These are phyloP conservation scores for Penicillium sp. DNA, from an alignment of 2,329 filamentous ascomycete species.

Conservation along the genomic window DNA sequence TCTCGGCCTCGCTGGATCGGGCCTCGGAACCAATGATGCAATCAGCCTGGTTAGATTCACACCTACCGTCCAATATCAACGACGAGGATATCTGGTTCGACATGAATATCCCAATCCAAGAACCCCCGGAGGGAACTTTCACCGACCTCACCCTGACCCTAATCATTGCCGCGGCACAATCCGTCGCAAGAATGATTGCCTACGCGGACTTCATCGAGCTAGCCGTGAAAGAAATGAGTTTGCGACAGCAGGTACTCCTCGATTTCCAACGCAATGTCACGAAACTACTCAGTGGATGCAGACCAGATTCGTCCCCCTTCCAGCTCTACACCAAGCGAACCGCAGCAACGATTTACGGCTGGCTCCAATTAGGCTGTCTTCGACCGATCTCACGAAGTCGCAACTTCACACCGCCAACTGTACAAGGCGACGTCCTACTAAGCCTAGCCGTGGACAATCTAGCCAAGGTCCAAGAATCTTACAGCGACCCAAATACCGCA, in stretches of 20 bases:
- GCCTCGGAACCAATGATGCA: conserved; percentile 42
- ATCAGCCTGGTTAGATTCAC: conserved; percentile 31
- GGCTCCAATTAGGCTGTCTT: conserved; percentile 33
- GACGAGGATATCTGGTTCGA: conserved; percentile 33
- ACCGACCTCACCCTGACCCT: conserved; percentile 35
- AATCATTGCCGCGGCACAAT: conserved; percentile 28
- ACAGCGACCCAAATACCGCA: conserved; percentile 23
- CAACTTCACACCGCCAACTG: conserved; percentile 28
- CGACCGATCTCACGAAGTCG: conserved; percentile 31
- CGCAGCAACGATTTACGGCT: conserved; percentile 28
- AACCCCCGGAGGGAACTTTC: conserved; percentile 26
- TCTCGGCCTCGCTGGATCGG: conserved; percentile 34
- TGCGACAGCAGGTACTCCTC: conserved; percentile 30
- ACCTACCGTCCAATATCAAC: conserved; percentile 33
- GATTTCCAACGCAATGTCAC: conserved; percentile 30
- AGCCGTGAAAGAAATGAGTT: conserved; percentile 24
- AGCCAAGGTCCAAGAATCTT: conserved; percentile 21
- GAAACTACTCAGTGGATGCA: conserved; percentile 23
- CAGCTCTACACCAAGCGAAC: conserved; percentile 32
- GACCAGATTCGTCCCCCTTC: conserved; percentile 26
- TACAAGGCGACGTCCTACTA: conserved; percentile 30
- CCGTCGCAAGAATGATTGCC: conserved; percentile 27
- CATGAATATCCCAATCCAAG: conserved; percentile 23
- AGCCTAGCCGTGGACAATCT: conserved; percentile 32
- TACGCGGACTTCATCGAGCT: conserved; percentile 30